Conservation (phyloP, 345 rosid genomes). For the Adansonia digitata region DNA sequence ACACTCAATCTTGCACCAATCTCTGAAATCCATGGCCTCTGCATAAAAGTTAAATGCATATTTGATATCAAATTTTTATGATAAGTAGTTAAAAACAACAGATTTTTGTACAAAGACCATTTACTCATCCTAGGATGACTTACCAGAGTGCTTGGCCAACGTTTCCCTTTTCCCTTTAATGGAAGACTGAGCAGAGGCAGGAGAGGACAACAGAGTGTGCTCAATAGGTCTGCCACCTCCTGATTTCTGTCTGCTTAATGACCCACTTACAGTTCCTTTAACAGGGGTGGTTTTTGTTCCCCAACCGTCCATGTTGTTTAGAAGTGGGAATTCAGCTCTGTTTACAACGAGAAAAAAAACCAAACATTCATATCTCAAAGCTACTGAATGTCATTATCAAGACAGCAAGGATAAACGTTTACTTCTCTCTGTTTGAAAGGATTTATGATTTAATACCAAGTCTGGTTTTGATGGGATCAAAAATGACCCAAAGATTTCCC, state of each 20-base stretch:
- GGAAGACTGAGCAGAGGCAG: slow-evolving; percentile 45
- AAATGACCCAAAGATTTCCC: not conserved
- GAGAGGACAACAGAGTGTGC: slow-evolving; percentile 45
- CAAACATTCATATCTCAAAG: not conserved
- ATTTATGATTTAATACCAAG: not conserved
- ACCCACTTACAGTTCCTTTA: slow-evolving; percentile 49
- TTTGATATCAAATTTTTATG: not conserved
- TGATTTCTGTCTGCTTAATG: slow-evolving; percentile 66
- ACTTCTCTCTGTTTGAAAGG: not conserved
- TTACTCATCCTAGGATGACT: not conserved
- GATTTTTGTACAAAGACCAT: not conserved
- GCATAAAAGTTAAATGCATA: slow-evolving; percentile 28
- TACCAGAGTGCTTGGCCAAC: slow-evolving; percentile 66
- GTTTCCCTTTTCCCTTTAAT: slow-evolving; percentile 54
- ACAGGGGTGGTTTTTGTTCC: slow-evolving; percentile 59
- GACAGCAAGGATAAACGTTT: not conserved
- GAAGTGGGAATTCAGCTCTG: slow-evolving; percentile 71
- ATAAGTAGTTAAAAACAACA: not conserved
- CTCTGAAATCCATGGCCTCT: slow-evolving; percentile 94
- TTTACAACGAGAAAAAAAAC: not conserved
- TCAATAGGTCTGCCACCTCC: slow-evolving; percentile 41
- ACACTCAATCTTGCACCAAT: slow-evolving; percentile 91
- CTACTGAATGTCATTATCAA: not conserved
- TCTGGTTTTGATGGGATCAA: not conserved
- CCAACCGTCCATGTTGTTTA: slow-evolving; percentile 61